Percentiles rank a stretch among this genome's conserved stretches.
Evolutionary conservation across 371 early-diverging fungal species (phyloP).

Genomic region (Apophysomyces variabilis): DNA sequence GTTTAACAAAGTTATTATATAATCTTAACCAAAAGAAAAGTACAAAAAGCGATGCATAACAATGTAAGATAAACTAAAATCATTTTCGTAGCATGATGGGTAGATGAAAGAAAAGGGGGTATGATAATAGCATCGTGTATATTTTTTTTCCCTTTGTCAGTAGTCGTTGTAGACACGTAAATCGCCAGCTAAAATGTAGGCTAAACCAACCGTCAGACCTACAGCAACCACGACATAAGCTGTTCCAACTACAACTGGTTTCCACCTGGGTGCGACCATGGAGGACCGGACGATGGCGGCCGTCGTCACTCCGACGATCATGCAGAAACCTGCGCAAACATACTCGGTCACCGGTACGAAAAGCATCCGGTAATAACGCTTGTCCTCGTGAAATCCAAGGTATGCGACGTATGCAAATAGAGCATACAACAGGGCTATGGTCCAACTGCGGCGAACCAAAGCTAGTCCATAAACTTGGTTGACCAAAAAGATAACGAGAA

Average conservation of each 20-base stretch:
- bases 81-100: no score
- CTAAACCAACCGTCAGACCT: constrained; percentile 30
- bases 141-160: constrained; percentile 10
- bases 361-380: constrained; percentile 36
- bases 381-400: constrained; percentile 34
- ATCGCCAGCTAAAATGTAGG: constrained; percentile 35
- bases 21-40: no score
- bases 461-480: constrained; percentile 42
- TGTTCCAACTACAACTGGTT: constrained; percentile 3
- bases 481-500: constrained; percentile 36
- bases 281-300: not conserved
- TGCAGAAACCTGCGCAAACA: constrained; percentile 25
- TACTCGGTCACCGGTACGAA: constrained; percentile 50
- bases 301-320: constrained; percentile 26
- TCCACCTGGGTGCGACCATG: not conserved
- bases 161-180: constrained; percentile 44
- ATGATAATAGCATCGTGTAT: not conserved
- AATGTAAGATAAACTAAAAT: no score
- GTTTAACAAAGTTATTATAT: no score
- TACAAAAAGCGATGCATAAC: no score
- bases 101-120: no score
- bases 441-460: constrained; percentile 17
- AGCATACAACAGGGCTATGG: constrained; percentile 16
- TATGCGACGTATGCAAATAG: constrained; percentile 24
- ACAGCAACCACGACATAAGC: constrained; percentile 17